Evolutionary conservation across 805 yeast species (phyloP), one percentile per base, ranked within the genome.

Genomic region (Metschnikowia dekortorum): DNA sequence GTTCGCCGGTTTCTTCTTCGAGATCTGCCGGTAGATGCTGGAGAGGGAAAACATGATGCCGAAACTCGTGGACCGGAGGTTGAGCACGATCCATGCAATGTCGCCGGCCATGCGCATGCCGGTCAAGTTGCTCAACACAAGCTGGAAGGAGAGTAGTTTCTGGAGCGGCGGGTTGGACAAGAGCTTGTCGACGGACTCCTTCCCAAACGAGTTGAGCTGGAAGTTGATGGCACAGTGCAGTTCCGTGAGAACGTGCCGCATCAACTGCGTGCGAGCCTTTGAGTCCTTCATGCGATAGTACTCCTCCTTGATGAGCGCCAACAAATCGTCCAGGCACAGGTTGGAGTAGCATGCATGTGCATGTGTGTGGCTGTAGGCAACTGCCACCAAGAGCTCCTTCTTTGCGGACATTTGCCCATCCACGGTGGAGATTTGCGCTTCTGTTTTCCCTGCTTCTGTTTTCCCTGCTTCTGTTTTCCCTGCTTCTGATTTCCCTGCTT

Each of bases 151-250:
- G 34, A 89, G 67, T 44, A 89, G 68, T 47, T 85, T 77, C 60
- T 88, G 96, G 47, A 87, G 71, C 1, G 94, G 89, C 10, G 92
- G 92, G 58, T 83, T 84, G 16, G 84, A 84, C 37, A 89, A 68
- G 53, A 88, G 71, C 60, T 84, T 83, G 60, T 89, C 96, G 2
- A 86, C 82, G 44, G 84, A 86, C 49, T 88, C 96, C 48, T 82
- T 80, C 7, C 83, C 78, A 44, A 82, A 80, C 0, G 67, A 63
- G 60, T 85, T 87, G 48, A 89, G 73, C 32, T 83, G 81, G 59
- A 89, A 83, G 59, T 82, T 85, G 53, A 89, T 77, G 0, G 94
- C 83, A n/a, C 83, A 68, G 61, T 89, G 95, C 2, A 84, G 75
- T 61, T 89, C 96, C 48, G 79, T 72, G 14, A 85, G 62, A 2